Conservation (phyloP, 2,329 filamentous ascomycete species). For the Cordyceps pruinosa region DNA sequence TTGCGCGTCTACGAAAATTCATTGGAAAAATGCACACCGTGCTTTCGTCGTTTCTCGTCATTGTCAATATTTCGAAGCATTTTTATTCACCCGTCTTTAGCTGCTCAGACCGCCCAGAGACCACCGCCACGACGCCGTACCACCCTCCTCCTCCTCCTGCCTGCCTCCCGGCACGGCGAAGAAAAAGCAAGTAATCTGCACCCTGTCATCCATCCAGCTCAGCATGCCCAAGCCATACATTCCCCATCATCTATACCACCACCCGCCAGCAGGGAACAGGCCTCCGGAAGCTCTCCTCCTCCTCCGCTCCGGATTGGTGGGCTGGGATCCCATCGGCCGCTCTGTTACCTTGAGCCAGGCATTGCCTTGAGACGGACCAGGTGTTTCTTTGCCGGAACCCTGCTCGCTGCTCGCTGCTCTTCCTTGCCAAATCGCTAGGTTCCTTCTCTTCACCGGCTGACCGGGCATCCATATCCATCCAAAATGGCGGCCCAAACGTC, state of each 20-base stretch:
- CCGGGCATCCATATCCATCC: background rate
- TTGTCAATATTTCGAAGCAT: background rate
- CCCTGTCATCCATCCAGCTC: background rate
- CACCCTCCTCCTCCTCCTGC: no score
- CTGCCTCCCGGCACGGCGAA: no score
- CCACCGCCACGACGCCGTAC: no score
- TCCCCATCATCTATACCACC: no score
- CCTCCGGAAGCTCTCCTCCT: background rate
- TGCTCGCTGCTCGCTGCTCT: background rate
- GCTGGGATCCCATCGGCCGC: background rate
- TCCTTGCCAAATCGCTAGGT: background rate
- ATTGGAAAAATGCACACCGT: background rate
- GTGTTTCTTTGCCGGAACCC: background rate
- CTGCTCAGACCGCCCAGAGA: background rate
- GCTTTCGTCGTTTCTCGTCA: background rate
- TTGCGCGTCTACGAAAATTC: background rate
- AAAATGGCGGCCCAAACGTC: background rate
- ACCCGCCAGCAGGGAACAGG: background rate
- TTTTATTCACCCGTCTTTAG: background rate
- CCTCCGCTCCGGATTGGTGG: background rate
- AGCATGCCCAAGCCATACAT: no score
- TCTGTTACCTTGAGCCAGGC: background rate
- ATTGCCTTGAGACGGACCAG: background rate
- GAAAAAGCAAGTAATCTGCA: background rate
- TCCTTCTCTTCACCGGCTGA: background rate